Percentiles rank a stretch among this genome's conserved stretches.
These are phyloP conservation scores for Hydnomerulius pinastri DNA, from an alignment of 768 basidiomycete genomes.

Conservation along the genomic window DNA sequence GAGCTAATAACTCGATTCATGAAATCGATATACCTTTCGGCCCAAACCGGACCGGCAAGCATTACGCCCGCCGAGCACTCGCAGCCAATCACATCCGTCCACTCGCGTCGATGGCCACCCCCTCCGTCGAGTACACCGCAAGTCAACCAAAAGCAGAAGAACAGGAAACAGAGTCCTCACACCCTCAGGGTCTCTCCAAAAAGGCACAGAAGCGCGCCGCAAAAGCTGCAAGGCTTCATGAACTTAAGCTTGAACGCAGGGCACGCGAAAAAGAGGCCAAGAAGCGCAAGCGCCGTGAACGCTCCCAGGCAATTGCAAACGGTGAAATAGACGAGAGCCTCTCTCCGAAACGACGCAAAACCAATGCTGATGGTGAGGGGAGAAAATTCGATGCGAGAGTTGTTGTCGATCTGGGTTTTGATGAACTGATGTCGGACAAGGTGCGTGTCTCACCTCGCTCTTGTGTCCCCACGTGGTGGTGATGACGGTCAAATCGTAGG, in stretches of 20 bases:
- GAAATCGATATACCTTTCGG: slow-evolving; percentile 13
- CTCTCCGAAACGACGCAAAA: slow-evolving; percentile 19
- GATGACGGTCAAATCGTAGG: slow-evolving; percentile 49
- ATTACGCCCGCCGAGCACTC: neutral
- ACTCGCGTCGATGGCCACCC: slow-evolving; percentile 19
- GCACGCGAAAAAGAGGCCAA: slow-evolving; percentile 75
- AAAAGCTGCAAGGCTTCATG: slow-evolving; percentile 66
- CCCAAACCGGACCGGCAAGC: slow-evolving; percentile 21
- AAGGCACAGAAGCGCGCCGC: slow-evolving; percentile 76
- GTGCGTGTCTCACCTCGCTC: slow-evolving; percentile 47
- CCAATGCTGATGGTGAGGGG: slow-evolving; percentile 40
- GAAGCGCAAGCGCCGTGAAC: slow-evolving; percentile 68
- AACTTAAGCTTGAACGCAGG: slow-evolving; percentile 71
- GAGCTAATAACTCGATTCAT: slow-evolving; percentile 1
- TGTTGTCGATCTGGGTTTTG: slow-evolving; percentile 89
- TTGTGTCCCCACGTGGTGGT: slow-evolving; percentile 13
- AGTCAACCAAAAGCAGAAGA: slow-evolving; percentile 15
- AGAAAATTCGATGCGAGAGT: slow-evolving; percentile 60
- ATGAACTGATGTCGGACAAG: slow-evolving; percentile 91
- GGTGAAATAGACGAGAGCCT: slow-evolving; percentile 46
- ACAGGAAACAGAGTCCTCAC: slow-evolving; percentile 14
- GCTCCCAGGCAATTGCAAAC: slow-evolving; percentile 48
- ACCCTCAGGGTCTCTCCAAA: slow-evolving; percentile 58
- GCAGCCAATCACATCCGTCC: neutral
- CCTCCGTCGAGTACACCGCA: slow-evolving; percentile 10